Conservation (phyloP, 441 rosid genomes). For the Pelargonium myrrhifolium region DNA sequence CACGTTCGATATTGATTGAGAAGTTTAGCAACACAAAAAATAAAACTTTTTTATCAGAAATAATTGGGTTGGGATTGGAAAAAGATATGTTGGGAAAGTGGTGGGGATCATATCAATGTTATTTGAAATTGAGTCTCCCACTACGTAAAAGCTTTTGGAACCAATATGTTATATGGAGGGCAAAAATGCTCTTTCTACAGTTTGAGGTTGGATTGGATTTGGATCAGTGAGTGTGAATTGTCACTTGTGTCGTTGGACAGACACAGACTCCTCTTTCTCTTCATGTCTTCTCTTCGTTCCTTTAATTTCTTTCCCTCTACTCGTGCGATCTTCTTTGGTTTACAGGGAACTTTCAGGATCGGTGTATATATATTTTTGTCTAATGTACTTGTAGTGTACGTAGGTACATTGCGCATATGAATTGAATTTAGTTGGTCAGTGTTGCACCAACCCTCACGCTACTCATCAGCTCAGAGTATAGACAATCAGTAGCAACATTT, state of each 20-base stretch:
- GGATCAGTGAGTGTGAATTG: conserved; percentile 27
- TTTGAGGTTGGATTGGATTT: neutral
- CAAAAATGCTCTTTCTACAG: conserved; percentile 17
- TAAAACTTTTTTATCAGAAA: too few species aligned
- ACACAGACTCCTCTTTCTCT: conserved; percentile 37
- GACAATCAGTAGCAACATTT: too few species aligned
- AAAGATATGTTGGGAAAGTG: conserved; percentile 12
- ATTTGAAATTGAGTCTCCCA: conserved; percentile 29
- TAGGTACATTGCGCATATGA: conserved; percentile 17
- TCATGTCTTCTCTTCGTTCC: conserved; percentile 32
- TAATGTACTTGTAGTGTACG: conserved; percentile 28
- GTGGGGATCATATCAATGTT: conserved; percentile 28
- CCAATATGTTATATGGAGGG: conserved; percentile 17
- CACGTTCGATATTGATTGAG: too few species aligned
- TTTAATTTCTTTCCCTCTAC: neutral
- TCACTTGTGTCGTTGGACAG: conserved; percentile 12
- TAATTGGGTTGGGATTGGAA: conserved; percentile 1
- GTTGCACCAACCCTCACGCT: conserved; percentile 9
- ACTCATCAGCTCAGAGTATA: too few species aligned
- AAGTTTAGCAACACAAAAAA: too few species aligned
- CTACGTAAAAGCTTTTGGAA: conserved; percentile 19
- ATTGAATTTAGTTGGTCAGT: conserved; percentile 2
- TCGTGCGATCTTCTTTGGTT: neutral
- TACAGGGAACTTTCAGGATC: neutral
- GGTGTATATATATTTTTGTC: conserved; percentile 16